A percentile compares a stretch with the other conserved stretches of the same genome.
Evolutionary conservation across 805 yeast species (phyloP).

Genomic region (Pichia exigua): DNA sequence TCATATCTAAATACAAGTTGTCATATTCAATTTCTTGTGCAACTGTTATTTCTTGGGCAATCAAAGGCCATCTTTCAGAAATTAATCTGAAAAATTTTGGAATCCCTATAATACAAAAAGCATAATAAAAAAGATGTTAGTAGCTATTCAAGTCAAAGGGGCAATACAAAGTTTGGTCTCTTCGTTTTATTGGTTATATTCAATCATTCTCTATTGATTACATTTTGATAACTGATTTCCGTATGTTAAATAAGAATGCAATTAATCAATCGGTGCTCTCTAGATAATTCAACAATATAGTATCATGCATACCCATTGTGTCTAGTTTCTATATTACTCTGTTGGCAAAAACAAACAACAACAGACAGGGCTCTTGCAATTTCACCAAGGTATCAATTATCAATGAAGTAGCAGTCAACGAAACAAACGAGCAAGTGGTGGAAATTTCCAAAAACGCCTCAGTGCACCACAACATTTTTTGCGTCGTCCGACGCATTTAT

Average conservation of each 20-base stretch:
- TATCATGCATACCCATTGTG: background rate
- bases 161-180: background rate
- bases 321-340: background rate
- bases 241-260: too few relatives aligned
- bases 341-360: background rate
- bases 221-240: background rate
- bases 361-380: background rate
- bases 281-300: background rate
- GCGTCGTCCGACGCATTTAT: background rate
- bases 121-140: background rate
- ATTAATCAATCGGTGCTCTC: background rate
- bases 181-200: too few relatives aligned
- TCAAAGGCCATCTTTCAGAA: slow-evolving; percentile 98
- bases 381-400: background rate
- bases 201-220: background rate
- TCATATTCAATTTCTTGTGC: slow-evolving; percentile 88
- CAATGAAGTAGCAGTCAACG: background rate
- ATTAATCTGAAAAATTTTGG: slow-evolving; percentile 95
- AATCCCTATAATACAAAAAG: slow-evolving; percentile 55
- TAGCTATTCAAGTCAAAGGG: background rate
- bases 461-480: background rate
- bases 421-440: background rate
- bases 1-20: slow-evolving; percentile 93
- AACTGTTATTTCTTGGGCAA: slow-evolving; percentile 77
- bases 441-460: background rate